phyloP scores from a whole-genome alignment of 352 stramenopile species.

The Globisporangium emineosum region DNA sequence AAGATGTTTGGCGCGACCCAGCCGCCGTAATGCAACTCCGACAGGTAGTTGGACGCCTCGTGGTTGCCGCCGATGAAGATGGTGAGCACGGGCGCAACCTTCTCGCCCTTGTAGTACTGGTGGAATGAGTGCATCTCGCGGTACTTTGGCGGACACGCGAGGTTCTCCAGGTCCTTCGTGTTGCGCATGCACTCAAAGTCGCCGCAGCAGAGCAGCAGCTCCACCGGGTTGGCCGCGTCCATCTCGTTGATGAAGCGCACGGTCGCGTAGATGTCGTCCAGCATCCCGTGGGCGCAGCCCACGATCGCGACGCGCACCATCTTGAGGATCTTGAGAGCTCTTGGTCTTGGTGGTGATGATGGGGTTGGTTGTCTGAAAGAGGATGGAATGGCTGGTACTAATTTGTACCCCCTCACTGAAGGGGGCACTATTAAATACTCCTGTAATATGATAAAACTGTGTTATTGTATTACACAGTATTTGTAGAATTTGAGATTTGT shows the following conservation, averaged over 20 bases:
- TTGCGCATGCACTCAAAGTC: constrained; percentile 99
- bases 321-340: not conserved
- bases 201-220: constrained; percentile 97
- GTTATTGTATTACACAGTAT: not conserved
- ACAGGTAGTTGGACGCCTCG: constrained; percentile 92
- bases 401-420: not conserved
- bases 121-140: constrained; percentile 80
- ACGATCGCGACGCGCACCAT: constrained; percentile 90
- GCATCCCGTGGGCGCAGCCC: constrained; percentile 97
- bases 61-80: constrained; percentile 97
- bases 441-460: not conserved
- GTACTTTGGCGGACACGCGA: constrained; percentile 94
- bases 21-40: constrained; percentile 93
- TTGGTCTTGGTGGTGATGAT: not conserved
- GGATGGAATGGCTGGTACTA: not conserved
- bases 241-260: constrained; percentile 90
- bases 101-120: constrained; percentile 90
- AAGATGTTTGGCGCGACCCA: constrained; percentile 97
- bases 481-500: no score
- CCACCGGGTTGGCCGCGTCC: constrained; percentile 73
- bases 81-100: constrained; percentile 86
- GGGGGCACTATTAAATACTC: not conserved
- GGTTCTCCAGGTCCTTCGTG: constrained; percentile 90
- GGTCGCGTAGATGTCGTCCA: constrained; percentile 97
- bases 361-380: not conserved